Evolutionary conservation across 371 early-diverging fungal species (phyloP), one percentile per base, ranked within the genome.

Genomic region (Quaeritorhiza haematococci): DNA sequence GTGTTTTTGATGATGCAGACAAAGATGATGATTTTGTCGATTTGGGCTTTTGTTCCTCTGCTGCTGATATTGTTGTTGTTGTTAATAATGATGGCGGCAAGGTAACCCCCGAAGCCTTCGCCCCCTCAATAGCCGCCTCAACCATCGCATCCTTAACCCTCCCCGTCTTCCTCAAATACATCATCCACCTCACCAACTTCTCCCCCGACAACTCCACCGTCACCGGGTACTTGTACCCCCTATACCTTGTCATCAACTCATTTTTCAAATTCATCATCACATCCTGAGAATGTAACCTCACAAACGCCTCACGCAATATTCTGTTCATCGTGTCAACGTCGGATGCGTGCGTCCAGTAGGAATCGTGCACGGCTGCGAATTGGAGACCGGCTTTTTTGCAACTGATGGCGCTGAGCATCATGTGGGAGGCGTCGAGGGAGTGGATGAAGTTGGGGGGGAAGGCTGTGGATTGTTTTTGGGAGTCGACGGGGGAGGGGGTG

Each of bases 371-470:
- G 3, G 95, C 84, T 0, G 97, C 94, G 79, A 96, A 98, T 0
- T 83, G 74, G 64, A 96, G 65, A 10, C 85, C 87, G 26, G 80
- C 78, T 41, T 78, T 72, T 34, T 91, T 81, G 72, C 95, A 96
- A 45, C 46, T 45, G 15, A 92, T 78, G 17, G 97, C 94, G 13
- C 94, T 90, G 79, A 95, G 81, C 64, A 95, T 79, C 98, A 98
- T 98, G 66, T 98, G 98, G 1, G 94, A 84, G 1, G 98, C 98
- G 70, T 98, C 98, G 33, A 98, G 78, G 1, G 94, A 94, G 74
- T 98, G 98, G 59, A 98, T 88, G 71, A 93, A 98, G 78, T 98
- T 98, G 53, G 98, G 98, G 43, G 98, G 97, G 82, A 98, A 98
- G 0, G 96, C 98, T 0, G 92, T 87, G 47, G 89, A 84, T 65